Percentiles rank a stretch among this genome's conserved stretches.
Conservation (phyloP, 225 moss, liverwort and hornwort genomes). For the Pseudisothecium myosuroides region DNA sequence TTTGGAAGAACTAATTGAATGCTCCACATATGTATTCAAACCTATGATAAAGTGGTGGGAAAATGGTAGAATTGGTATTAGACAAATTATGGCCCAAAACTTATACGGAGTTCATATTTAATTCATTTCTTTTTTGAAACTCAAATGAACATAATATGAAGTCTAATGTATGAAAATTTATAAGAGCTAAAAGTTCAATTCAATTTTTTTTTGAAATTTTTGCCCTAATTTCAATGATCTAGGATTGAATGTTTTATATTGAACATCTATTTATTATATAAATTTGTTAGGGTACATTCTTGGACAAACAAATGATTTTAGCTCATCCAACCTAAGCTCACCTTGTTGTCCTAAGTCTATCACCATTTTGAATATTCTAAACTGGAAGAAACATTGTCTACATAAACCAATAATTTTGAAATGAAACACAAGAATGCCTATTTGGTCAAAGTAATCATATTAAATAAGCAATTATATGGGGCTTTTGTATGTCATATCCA, state of each 20-base stretch:
- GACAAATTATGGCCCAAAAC: neutral
- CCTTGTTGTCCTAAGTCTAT: neutral
- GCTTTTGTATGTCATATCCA: too few species aligned
- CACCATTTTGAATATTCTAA: too few species aligned
- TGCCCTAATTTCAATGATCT: neutral
- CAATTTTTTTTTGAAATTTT: too few species aligned
- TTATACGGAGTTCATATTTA: neutral
- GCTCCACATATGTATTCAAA: neutral
- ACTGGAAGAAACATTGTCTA: neutral
- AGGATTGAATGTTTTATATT: neutral
- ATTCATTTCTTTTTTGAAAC: neutral
- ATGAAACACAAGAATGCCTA: neutral
- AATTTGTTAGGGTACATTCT: neutral
- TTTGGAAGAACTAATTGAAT: neutral
- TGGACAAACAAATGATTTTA: neutral
- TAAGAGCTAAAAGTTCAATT: neutral
- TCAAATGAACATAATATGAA: neutral
- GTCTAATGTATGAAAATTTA: neutral
- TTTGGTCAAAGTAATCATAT: neutral
- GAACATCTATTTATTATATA: too few species aligned
- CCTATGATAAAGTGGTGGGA: neutral
- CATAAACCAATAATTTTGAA: neutral
- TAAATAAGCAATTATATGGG: neutral
- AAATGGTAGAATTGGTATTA: neutral
- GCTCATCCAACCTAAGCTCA: too few species aligned